phyloP scores from a whole-genome alignment of 345 rosid species.

The Brassica rapa region DNA sequence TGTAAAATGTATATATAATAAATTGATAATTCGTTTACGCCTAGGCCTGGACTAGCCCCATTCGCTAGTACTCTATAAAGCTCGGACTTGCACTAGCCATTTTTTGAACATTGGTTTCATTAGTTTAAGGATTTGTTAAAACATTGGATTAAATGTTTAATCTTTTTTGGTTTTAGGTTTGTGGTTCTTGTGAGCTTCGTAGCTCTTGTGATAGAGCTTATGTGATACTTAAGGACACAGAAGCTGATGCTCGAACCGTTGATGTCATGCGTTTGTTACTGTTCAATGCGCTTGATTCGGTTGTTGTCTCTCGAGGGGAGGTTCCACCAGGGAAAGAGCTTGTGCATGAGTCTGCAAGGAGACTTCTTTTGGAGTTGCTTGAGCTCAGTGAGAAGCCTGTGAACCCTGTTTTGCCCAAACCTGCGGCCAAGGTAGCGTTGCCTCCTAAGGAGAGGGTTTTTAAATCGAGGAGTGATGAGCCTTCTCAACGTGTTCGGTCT shows the following conservation, averaged over 20 bases:
- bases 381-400: slow-evolving; percentile 63
- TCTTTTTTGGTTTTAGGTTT: slow-evolving; percentile 54
- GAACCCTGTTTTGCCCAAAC: slow-evolving; percentile 57
- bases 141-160: neutral
- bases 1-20: too few species aligned
- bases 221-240: slow-evolving; percentile 64
- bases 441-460: slow-evolving; percentile 34
- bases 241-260: slow-evolving; percentile 75
- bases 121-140: neutral
- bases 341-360: slow-evolving; percentile 62
- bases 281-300: slow-evolving; percentile 71
- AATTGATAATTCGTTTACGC: too few species aligned
- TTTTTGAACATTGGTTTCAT: too few species aligned
- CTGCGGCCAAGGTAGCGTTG: slow-evolving; percentile 41
- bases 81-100: too few species aligned
- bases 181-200: slow-evolving; percentile 76
- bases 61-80: too few species aligned
- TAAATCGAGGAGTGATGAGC: slow-evolving; percentile 26
- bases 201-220: slow-evolving; percentile 92
- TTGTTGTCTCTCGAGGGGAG: slow-evolving; percentile 55
- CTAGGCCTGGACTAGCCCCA: too few species aligned
- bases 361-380: slow-evolving; percentile 70
- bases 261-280: slow-evolving; percentile 77
- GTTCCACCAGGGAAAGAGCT: slow-evolving; percentile 55
- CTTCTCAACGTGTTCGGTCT: slow-evolving; percentile 36